Evolutionary conservation across 2,329 filamentous ascomycete genomes (phyloP), one percentile per base, ranked within the genome.

Genomic region (Parastagonospora nodorum): DNA sequence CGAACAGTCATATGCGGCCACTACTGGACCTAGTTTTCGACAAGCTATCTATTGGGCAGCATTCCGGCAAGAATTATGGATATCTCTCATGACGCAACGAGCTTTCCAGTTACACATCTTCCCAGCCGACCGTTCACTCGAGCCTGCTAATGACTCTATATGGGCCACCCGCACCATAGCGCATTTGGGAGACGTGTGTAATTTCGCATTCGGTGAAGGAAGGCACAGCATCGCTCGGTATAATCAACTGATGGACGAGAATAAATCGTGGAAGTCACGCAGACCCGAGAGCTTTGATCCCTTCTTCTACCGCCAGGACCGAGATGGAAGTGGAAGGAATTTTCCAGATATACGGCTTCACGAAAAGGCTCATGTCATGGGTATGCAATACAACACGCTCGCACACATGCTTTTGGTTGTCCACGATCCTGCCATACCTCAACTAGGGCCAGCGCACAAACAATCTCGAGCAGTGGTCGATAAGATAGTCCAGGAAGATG

Each of bases 81-180:
- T 73, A 19, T 71, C 69, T 10, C 48, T 73, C 10, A 73, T 72
- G 69, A 67, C 69, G 1, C 70, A 72, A 37, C 66, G 68, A 29
- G 64, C 70, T 8, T 72, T 72, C 32, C 68, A 70, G 30, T 39
- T 72, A 12, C 68, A 73, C 35, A 71, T 73, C 4, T 72, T 72
- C n/a, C 67, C 68, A 2, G 67, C 68, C 19, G 73, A 76, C 57
- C 67, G 75, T 11, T 74, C 73, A 0, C 67, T 75, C 7, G 70
- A 74, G 44, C 68, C 72, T 12, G 69, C 73, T 1, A 69, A 69
- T 19, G 75, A 77, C 48, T 74, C 73, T 4, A 64, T 72, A 6
- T 77, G 74, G 75, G 74, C 75, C 14, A 76, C 74, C 30, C 67
- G 75, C 9, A 75, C 74, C 14, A 76, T 77, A 37, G 68, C 68